phyloP scores from a whole-genome alignment of 768 basidiomycete species.

The Boletus fagicola region DNA sequence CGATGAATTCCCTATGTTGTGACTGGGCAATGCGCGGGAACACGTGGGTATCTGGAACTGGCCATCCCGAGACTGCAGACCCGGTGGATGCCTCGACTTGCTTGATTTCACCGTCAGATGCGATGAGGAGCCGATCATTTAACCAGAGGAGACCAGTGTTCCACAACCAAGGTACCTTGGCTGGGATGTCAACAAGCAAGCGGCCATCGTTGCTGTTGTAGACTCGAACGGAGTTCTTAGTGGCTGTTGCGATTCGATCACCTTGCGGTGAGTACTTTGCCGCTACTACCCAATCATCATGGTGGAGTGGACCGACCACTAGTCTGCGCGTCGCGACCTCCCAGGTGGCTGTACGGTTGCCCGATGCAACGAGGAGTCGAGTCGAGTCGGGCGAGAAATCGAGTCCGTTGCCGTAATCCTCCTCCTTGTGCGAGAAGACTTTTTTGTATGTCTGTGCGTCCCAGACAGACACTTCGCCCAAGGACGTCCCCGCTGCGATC shows the following conservation, averaged over 20 bases:
- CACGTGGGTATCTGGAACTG: too few species aligned
- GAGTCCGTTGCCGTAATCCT: neutral
- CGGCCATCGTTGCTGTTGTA: neutral
- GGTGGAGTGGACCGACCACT: neutral
- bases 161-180: too few species aligned
- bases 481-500: neutral
- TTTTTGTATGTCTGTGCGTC: neutral
- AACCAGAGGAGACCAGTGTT: constrained; percentile 1
- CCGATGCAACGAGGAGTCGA: neutral
- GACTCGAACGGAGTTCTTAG: neutral
- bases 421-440: neutral
- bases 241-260: neutral
- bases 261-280: constrained; percentile 3
- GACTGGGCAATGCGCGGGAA: too few species aligned
- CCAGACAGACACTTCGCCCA: neutral
- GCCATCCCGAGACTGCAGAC: too few species aligned
- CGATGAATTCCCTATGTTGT: too few species aligned
- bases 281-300: neutral
- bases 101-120: neutral
- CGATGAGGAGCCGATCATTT: neutral
- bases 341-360: neutral
- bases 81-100: too few species aligned
- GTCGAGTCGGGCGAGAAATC: neutral
- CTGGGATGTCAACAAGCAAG: neutral
- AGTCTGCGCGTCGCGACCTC: neutral